These are phyloP conservation scores for Pseudocercospora eumusae DNA, from an alignment of 2,329 filamentous ascomycete species.

Conservation along the genomic window DNA sequence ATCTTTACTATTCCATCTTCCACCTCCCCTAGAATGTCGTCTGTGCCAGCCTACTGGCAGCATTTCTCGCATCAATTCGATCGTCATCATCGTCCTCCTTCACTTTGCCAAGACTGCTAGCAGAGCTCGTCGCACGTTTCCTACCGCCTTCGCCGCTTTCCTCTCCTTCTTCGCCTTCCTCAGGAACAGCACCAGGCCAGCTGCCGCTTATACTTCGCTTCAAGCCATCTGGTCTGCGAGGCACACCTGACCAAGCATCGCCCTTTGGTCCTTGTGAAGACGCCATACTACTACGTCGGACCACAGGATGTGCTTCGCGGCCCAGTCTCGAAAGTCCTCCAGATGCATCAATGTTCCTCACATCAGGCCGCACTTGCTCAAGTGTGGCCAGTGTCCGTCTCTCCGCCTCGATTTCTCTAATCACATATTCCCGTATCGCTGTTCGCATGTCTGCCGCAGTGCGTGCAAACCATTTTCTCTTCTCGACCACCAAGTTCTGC, in stretches of 20 bases:
- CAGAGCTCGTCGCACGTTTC: slow-evolving; percentile 52
- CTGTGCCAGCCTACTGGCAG: slow-evolving; percentile 86
- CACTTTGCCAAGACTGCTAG: slow-evolving; percentile 60
- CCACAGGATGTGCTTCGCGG: slow-evolving; percentile 78
- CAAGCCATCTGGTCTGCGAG: slow-evolving; percentile 75
- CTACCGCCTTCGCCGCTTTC: slow-evolving; percentile 49
- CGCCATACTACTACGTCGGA: slow-evolving; percentile 75
- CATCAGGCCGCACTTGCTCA: slow-evolving; percentile 90
- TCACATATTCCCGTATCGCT: slow-evolving; percentile 86
- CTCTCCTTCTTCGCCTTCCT: slow-evolving; percentile 58
- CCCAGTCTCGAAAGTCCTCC: slow-evolving; percentile 88
- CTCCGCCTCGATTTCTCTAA: slow-evolving; percentile 94
- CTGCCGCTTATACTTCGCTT: slow-evolving; percentile 75
- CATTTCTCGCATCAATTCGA: slow-evolving; percentile 90
- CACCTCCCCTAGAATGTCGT: slow-evolving; percentile 96
- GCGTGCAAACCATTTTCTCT: slow-evolving; percentile 84
- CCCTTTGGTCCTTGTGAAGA: slow-evolving; percentile 94
- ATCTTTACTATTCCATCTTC: too few relatives aligned
- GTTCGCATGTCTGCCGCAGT: slow-evolving; percentile 80
- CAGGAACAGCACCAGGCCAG: slow-evolving; percentile 55
- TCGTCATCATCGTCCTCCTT: slow-evolving; percentile 81
- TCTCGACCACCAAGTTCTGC: slow-evolving; percentile 81
- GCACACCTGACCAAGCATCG: slow-evolving; percentile 97
- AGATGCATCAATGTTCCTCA: slow-evolving; percentile 86
- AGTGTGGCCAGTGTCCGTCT: slow-evolving; percentile 85